phyloP scores from a whole-genome alignment of 257 asterid genomes.

The Nicotiana otophora region DNA sequence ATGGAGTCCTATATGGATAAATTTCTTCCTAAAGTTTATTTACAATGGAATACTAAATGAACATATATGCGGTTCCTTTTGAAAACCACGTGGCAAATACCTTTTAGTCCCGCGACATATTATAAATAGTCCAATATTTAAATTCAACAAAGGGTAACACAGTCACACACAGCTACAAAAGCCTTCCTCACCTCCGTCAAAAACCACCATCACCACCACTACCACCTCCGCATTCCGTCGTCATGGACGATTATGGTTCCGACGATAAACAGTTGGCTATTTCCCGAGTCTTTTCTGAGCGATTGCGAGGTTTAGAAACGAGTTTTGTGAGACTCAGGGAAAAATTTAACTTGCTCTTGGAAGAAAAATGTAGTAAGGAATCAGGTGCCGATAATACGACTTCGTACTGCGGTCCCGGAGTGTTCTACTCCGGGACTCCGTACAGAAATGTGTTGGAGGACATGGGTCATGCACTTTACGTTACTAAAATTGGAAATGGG shows the following conservation, averaged over 20 bases:
- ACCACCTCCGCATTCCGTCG: slow-evolving; percentile 11
- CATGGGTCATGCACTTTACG: slow-evolving; percentile 61
- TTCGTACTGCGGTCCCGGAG: slow-evolving; percentile 30
- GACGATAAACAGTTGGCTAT: not conserved
- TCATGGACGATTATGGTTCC: slow-evolving; percentile 30
- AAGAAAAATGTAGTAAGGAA: slow-evolving; percentile 18
- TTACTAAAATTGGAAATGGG: slow-evolving; percentile 34
- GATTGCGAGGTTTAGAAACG: slow-evolving; percentile 42
- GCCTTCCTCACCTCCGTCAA: not conserved
- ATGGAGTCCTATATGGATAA: too few relatives aligned
- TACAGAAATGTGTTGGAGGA: slow-evolving; percentile 42
- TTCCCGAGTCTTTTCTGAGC: slow-evolving; percentile 19
- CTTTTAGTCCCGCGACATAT: not conserved
- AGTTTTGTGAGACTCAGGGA: slow-evolving; percentile 41
- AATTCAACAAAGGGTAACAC: not conserved
- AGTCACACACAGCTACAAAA: not conserved
- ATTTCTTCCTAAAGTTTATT: too few relatives aligned
- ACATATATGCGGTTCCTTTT: not conserved
- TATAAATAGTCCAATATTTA: not conserved
- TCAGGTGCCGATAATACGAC: not conserved
- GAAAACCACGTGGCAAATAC: not conserved
- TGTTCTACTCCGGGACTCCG: slow-evolving; percentile 32
- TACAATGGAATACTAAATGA: too few relatives aligned
- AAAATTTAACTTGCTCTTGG: slow-evolving; percentile 32
- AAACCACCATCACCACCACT: not conserved